Conservation (phyloP, 1,284 basidiomycete genomes). For the Sporisorium iseilematis-ciliati region DNA sequence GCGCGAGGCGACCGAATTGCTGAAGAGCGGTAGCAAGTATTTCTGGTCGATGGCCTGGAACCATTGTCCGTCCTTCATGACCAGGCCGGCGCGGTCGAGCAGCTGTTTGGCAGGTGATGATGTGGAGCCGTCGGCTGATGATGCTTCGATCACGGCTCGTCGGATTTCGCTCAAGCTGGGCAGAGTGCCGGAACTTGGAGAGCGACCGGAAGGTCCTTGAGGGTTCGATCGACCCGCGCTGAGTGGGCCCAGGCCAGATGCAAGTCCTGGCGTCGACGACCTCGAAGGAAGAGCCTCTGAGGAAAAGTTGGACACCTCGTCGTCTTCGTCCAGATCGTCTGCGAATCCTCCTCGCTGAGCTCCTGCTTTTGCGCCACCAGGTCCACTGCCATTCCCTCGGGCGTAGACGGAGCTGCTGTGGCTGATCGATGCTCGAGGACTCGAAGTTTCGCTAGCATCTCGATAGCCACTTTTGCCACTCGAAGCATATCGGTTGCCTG, state of each 20-base stretch:
- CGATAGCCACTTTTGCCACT: conserved; percentile 36
- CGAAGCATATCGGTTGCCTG: conserved; percentile 20
- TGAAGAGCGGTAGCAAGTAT: conserved; percentile 93
- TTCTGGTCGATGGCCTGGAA: conserved; percentile 95
- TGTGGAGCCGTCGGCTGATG: conserved; percentile 25
- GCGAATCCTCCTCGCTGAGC: conserved; percentile 34
- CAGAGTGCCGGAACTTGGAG: conserved; percentile 2
- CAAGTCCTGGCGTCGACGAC: conserved; percentile 25
- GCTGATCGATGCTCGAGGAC: conserved; percentile 34
- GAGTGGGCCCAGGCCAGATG: conserved; percentile 14
- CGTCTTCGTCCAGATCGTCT: conserved; percentile 54
- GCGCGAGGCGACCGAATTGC: conserved; percentile 75
- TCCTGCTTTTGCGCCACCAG: background rate
- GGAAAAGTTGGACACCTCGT: conserved; percentile 27
- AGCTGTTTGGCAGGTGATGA: conserved; percentile 54
- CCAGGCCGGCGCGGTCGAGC: conserved; percentile 64
- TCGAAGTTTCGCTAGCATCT: conserved; percentile 37
- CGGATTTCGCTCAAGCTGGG: conserved; percentile 47
- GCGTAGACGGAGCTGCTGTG: conserved; percentile 25
- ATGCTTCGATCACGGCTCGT: conserved; percentile 38
- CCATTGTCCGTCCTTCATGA: conserved; percentile 80
- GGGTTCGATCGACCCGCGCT: conserved; percentile 10
- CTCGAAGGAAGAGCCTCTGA: conserved; percentile 35
- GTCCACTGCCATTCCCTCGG: conserved; percentile 11
- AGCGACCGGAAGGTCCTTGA: conserved; percentile 19